A percentile compares a stretch with the other conserved stretches of the same genome.
These are phyloP conservation scores for Curvularia eragrostidis DNA, from an alignment of 2,329 filamentous ascomycete genomes.

Conservation along the genomic window DNA sequence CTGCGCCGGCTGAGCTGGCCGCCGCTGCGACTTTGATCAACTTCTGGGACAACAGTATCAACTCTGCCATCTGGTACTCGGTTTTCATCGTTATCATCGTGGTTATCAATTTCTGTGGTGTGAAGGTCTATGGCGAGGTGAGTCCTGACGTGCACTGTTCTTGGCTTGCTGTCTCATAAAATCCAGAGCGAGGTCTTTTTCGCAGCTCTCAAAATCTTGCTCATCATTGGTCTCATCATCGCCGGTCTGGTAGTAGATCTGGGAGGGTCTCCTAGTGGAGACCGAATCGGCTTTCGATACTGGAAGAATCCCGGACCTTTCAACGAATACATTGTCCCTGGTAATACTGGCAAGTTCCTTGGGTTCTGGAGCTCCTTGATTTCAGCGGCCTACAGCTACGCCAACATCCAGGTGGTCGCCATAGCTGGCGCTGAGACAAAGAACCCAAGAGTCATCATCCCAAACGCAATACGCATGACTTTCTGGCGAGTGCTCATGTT, in stretches of 20 bases:
- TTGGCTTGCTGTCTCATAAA: no score
- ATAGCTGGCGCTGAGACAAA: conserved; percentile 41
- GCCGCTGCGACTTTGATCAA: conserved; percentile 75
- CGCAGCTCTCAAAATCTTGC: conserved; percentile 40
- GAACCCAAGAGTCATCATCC: conserved; percentile 52
- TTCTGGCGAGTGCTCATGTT: no score
- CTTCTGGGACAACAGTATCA: conserved; percentile 64
- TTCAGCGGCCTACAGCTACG: conserved; percentile 54
- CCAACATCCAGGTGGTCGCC: conserved; percentile 38
- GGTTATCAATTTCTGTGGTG: no score
- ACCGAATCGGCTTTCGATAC: conserved; percentile 66
- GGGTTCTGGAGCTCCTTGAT: conserved; percentile 62
- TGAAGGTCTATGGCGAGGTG: no score
- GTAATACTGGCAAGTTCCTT: conserved; percentile 51
- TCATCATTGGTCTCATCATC: conserved; percentile 39
- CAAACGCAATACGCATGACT: conserved; percentile 50
- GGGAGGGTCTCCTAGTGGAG: conserved; percentile 36
- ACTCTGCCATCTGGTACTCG: conserved; percentile 17
- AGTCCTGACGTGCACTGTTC: no score
- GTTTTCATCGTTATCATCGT: conserved; percentile 20
- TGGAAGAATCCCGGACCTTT: conserved; percentile 70
- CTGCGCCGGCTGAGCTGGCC: conserved; percentile 61
- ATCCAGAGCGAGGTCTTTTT: no score
- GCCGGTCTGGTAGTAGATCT: conserved; percentile 39
- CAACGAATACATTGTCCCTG: conserved; percentile 8